phyloP scores from a whole-genome alignment of 345 rosid genomes.

The Psidium friedrichsthalianum region DNA sequence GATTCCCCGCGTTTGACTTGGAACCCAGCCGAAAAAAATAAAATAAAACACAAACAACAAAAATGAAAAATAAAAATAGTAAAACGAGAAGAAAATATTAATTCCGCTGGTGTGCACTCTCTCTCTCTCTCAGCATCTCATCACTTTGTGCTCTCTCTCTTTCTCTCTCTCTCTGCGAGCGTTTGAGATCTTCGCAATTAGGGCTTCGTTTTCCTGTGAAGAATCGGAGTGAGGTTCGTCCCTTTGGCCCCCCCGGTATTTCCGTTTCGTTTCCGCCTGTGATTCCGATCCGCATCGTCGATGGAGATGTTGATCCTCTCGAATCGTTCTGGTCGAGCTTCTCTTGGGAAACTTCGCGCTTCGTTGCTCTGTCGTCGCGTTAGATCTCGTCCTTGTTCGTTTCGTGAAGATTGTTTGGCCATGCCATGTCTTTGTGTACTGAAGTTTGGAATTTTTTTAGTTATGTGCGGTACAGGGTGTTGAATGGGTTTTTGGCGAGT shows the following conservation, averaged over 20 bases:
- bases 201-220: neutral
- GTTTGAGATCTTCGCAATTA: neutral
- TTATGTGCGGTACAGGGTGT: neutral
- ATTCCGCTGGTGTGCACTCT: neutral
- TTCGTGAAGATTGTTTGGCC: too few species aligned
- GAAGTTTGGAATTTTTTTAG: neutral
- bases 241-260: too few species aligned
- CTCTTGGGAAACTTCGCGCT: too few species aligned
- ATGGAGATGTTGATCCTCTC: too few species aligned
- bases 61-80: rapidly evolving
- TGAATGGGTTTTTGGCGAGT: neutral
- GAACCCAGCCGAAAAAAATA: neutral
- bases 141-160: neutral
- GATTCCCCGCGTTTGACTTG: neutral
- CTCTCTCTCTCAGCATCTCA: neutral
- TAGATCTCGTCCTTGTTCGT: too few species aligned
- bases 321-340: too few species aligned
- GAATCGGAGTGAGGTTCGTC: too few species aligned
- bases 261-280: too few species aligned
- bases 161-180: neutral
- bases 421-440: neutral
- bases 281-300: too few species aligned
- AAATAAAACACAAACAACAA: neutral
- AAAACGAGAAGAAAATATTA: neutral
- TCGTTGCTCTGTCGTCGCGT: too few species aligned